phyloP scores from a whole-genome alignment of 2,329 filamentous ascomycete genomes.

The Calonectria hawksworthii region DNA sequence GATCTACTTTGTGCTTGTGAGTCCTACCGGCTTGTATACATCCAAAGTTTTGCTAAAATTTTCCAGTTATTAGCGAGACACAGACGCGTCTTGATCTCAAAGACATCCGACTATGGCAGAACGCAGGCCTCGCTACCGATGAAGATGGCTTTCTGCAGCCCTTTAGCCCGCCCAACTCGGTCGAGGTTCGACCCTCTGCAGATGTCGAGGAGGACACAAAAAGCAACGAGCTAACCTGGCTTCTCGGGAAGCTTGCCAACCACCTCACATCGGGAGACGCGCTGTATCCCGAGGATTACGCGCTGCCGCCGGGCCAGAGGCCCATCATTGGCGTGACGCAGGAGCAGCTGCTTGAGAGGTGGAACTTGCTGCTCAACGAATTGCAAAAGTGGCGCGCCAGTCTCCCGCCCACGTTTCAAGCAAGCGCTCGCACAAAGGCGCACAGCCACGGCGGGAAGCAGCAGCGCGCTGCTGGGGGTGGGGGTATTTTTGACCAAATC shows the following conservation, averaged over 20 bases:
- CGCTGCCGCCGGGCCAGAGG: slow-evolving; percentile 33
- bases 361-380: slow-evolving; percentile 33
- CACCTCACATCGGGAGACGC: slow-evolving; percentile 71
- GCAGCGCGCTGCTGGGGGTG: background rate
- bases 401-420: slow-evolving; percentile 33
- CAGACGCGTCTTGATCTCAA: slow-evolving; percentile 64
- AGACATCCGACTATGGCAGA: slow-evolving; percentile 74
- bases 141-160: slow-evolving; percentile 37
- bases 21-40: background rate
- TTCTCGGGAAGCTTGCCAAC: slow-evolving; percentile 76
- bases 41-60: background rate
- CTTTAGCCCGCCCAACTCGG: slow-evolving; percentile 54
- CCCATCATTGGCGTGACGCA: slow-evolving; percentile 38
- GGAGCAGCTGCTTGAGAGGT: slow-evolving; percentile 35
- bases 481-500: slow-evolving; percentile 62
- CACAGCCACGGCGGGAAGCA: background rate
- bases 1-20: slow-evolving; percentile 40
- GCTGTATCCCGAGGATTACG: slow-evolving; percentile 50
- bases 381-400: slow-evolving; percentile 37
- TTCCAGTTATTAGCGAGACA: slow-evolving; percentile 39
- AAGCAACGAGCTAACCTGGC: slow-evolving; percentile 75
- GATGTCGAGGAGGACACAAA: slow-evolving; percentile 74
- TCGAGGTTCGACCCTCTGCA: slow-evolving; percentile 58
- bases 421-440: slow-evolving; percentile 29
- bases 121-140: slow-evolving; percentile 69